Base-by-base conservation (phyloP, 371 early-diverging fungal species). In the Capniomyces stellatus region DNA sequence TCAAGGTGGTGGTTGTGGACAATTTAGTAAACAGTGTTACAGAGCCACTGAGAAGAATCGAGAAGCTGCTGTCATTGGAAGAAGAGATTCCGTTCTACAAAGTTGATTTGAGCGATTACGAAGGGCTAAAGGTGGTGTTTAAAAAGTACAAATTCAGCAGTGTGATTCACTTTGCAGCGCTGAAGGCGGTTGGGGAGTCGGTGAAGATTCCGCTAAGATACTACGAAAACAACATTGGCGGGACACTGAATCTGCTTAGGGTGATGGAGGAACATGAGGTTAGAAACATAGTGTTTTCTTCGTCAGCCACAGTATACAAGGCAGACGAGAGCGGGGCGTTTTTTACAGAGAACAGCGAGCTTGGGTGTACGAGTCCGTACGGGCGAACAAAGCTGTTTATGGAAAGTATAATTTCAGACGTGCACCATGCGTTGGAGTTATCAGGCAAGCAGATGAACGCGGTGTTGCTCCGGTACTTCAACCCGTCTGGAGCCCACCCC, bases 131-230 rank as follows among this genome's bases (percentile, higher is more conserved):
- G 46, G 68, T 70, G 43, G 77, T 88, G 35, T 89, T 88, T 59
- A 54, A 53, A 39, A 58, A 75, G 42, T 77, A 81, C 56, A 61
- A 53, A 43, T 50, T 91, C 55, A 69, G 68, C 62, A 79, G 83
- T 50, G 89, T 91, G 4, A 75, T 92, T 58, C 92, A 92, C 62
- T 89, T 92, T 64, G 92, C 92, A 0, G 92, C 86, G 0, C 70
- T 87, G 51, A 92, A 92, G 74, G 83, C 88, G 1, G 91, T 92
- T 0, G 82, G 83, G 13, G 91, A 94, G 63, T 89, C 90, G 1
- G 73, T 79, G 13, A 55, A 66, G 46, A 74, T 79, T 56, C 92
- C 93, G n/a, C 70, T 89, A 18, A 71, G 70, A 28, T 94, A 94
- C 63, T 93, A 89, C 71, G 75, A 80, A 58, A 83, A 81, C 66